Conservation (phyloP, 2,329 filamentous ascomycete species). For the Grosmannia penicillata region DNA sequence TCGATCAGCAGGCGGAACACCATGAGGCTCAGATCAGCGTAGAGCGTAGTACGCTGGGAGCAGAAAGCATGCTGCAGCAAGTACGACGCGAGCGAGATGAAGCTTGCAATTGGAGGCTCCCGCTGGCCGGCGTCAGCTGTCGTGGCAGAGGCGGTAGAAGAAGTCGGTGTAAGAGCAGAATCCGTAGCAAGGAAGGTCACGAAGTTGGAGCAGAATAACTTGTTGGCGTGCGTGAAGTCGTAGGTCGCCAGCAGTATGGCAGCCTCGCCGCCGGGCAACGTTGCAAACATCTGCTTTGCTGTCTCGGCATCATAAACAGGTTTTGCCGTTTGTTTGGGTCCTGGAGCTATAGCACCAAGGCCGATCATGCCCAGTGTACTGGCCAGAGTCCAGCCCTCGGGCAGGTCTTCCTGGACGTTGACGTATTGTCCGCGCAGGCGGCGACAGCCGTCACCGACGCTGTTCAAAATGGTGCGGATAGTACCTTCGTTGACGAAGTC, state of each 20-base stretch:
- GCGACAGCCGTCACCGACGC: slow-evolving; percentile 59
- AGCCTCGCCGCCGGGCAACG: slow-evolving; percentile 66
- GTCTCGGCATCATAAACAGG: slow-evolving; percentile 59
- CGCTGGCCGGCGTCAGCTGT: not conserved
- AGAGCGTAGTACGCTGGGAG: slow-evolving; percentile 61
- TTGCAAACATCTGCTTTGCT: slow-evolving; percentile 65
- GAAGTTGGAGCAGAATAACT: slow-evolving; percentile 80
- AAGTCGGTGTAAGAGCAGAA: not conserved
- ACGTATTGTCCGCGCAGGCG: slow-evolving; percentile 61
- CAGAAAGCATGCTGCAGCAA: slow-evolving; percentile 86
- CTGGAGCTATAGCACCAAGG: slow-evolving; percentile 35
- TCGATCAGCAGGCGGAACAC: slow-evolving; percentile 77
- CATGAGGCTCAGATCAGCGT: slow-evolving; percentile 74
- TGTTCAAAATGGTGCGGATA: slow-evolving; percentile 67
- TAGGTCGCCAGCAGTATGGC: slow-evolving; percentile 75
- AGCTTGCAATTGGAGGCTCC: slow-evolving; percentile 64
- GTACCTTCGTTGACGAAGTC: slow-evolving; percentile 89
- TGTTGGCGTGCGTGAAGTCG: slow-evolving; percentile 89
- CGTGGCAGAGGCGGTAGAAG: not conserved
- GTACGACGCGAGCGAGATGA: slow-evolving; percentile 83
- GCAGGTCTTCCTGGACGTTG: slow-evolving; percentile 75
- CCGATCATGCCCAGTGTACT: slow-evolving; percentile 75
- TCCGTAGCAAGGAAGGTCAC: slow-evolving; percentile 39
- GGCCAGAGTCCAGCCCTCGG: slow-evolving; percentile 75
- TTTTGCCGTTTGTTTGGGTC: slow-evolving; percentile 51